Evolutionary conservation across 345 rosid genomes (phyloP), one percentile per base, ranked within the genome.

Genomic region (Excoecaria cochinchinensis): DNA sequence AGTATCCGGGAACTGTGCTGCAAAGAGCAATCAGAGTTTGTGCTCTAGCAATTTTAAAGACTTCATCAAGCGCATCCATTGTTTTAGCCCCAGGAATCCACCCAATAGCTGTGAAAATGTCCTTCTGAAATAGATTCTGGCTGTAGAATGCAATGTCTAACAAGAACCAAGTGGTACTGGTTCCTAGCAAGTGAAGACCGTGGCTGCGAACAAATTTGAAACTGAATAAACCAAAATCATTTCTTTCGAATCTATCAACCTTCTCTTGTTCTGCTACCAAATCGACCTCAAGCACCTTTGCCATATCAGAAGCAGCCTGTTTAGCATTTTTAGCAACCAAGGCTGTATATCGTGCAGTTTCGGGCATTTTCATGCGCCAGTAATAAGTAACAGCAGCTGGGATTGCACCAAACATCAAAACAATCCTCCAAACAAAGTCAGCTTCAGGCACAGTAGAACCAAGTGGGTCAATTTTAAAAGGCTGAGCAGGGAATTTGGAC

Each of bases 341-440:
- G 31, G 92, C 88, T 0, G 97, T 89, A 89, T 90, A 92, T 12
- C 92, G 91, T 40, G 97, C 93, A 0, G 97, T 92, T 84, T 90
- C 97, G 0, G 97, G 95, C 93, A 92, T 92, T 83, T 87, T 82
- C 88, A 83, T 82, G 7, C 91, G 79, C 92, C 89, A 90, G 76
- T 88, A 90, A 77, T 85, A 90, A 19, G 97, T 90, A 11, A 92
- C 71, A 0, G 72, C 75, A 31, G 97, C 93, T 2, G 95, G 93
- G 52, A 92, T 0, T 15, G 97, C 93, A 3, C 97, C 97, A 1
- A 90, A 48, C 90, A 92, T 92, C 55, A 92, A 24, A 19, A 90
- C 72, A 17, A 87, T 79, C 56, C 97, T 83, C 95, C 95, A 92
- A 21, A 86, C 87, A 64, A 75, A 86, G 77, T 92, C 94, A 1